Evolutionary conservation across 495 filamentous ascomycete genomes (phyloP).

Genomic region (Penicillium goetzii): DNA sequence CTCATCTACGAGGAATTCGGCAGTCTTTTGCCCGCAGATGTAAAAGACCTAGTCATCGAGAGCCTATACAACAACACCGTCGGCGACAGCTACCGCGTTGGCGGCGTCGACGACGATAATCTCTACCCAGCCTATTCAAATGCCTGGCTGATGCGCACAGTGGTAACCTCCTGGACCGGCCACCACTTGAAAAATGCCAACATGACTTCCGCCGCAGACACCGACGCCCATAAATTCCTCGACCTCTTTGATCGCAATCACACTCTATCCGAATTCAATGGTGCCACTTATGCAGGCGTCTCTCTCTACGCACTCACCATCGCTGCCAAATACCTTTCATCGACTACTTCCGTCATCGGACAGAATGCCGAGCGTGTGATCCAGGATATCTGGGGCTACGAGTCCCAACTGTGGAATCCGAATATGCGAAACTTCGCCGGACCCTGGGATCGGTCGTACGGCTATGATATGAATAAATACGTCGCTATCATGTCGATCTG

Average conservation of each 20-base stretch:
- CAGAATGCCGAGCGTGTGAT: slow-evolving; percentile 36
- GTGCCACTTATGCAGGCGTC: slow-evolving; percentile 48
- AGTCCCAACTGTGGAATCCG: slow-evolving; percentile 40
- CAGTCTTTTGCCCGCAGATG: slow-evolving; percentile 33
- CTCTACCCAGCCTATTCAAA: slow-evolving; percentile 49
- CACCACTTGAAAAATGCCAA: slow-evolving; percentile 39
- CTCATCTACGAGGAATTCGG: slow-evolving; percentile 44
- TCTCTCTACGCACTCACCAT: slow-evolving; percentile 46
- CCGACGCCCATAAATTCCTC: slow-evolving; percentile 39
- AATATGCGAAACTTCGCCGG: slow-evolving; percentile 46
- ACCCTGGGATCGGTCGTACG: slow-evolving; percentile 50
- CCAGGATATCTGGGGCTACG: slow-evolving; percentile 36
- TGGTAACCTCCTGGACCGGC: slow-evolving; percentile 43
- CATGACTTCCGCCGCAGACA: slow-evolving; percentile 42
- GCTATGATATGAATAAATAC: slow-evolving; percentile 49
- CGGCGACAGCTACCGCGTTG: slow-evolving; percentile 47
- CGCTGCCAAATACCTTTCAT: slow-evolving; percentile 39
- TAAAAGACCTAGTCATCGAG: slow-evolving; percentile 34
- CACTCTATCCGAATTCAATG: slow-evolving; percentile 49
- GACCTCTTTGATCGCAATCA: slow-evolving; percentile 40
- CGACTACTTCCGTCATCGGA: slow-evolving; percentile 33
- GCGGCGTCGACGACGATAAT: slow-evolving; percentile 49
- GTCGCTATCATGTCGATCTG: slow-evolving; percentile 39
- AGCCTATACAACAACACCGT: slow-evolving; percentile 41
- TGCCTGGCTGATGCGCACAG: slow-evolving; percentile 48